Evolutionary conservation across 306 rosid genomes (phyloP).

Genomic region (Lithocarpus polystachyus): DNA sequence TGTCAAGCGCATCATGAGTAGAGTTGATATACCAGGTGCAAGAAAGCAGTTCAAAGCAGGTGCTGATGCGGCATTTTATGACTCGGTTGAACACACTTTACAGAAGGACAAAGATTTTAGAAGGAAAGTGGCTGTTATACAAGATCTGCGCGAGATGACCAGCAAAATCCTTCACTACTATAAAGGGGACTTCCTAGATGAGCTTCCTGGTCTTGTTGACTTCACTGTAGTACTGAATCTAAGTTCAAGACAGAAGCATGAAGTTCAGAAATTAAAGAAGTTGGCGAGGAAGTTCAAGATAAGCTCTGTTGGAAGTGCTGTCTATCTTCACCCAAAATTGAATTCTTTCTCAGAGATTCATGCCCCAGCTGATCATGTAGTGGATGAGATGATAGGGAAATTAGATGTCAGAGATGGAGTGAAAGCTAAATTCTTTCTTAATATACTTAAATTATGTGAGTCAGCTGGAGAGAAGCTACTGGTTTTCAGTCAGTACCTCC

Average conservation of each 20-base stretch:
- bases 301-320: constrained; percentile 72
- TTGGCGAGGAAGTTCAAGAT: constrained; percentile 58
- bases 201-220: constrained; percentile 92
- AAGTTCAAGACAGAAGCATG: constrained; percentile 54
- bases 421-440: constrained; percentile 72
- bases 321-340: constrained; percentile 76
- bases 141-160: constrained; percentile 92
- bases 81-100: constrained; percentile 71
- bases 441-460: constrained; percentile 59
- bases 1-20: constrained; percentile 67
- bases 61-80: constrained; percentile 46
- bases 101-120: constrained; percentile 79
- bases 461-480: constrained; percentile 74
- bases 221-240: constrained; percentile 72
- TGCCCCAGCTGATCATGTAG: constrained; percentile 34
- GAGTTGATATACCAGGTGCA: constrained; percentile 52
- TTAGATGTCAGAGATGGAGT: constrained; percentile 70
- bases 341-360: constrained; percentile 43
- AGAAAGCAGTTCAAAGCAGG: constrained; percentile 45
- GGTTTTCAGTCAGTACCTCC: constrained; percentile 91
- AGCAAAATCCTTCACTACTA: constrained; percentile 81
- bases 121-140: constrained; percentile 75
- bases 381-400: constrained; percentile 57
- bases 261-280: constrained; percentile 46
- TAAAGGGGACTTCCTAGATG: constrained; percentile 94